Base-by-base conservation (phyloP, 192 early-diverging fungal species). In the Allomyces javanicus region DNA sequence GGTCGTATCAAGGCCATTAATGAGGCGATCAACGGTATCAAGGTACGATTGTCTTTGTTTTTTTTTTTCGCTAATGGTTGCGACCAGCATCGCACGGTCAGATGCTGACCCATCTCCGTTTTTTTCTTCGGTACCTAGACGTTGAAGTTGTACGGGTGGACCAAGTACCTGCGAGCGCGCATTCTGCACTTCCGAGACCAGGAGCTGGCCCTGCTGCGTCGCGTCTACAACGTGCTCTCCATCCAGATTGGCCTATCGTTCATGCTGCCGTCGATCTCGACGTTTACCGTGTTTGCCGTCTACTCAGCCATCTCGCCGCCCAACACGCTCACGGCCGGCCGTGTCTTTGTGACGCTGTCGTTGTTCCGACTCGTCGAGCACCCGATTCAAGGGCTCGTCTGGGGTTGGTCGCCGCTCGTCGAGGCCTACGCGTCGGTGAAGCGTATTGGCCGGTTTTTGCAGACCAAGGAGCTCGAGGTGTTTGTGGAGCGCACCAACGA, bases 271-370 rank as follows among this genome's bases (percentile, higher is more conserved):
- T 21, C 50, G 17, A 14, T 58, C 50, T 58, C 50, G 50, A 58
- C 50, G 1, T 58, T 58, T n/a, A n/a, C 17, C 50, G 50, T 58
- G 50, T 58, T 58, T n/a, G 21, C 21, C 17, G 17, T 58, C 50
- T 58, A 58, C 50, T 14, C 50, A 12, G 17, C 21, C 50, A 58
- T 58, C 50, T 14, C 12, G 50, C 17, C 17, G 3, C 17, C 50
- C 50, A 58, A 58, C 17, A 21, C 77, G 27, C 64, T 78, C 66
- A 78, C 77, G 1, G 74, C 74, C 11, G 70, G 73, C 71, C 74
- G 75, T 25, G 74, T 78, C 10, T 78, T 78, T 69, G 77, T 78
- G 22, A 65, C 77, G 21, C 66, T 78, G 68, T 72, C 77, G 55
- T 66, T 78, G 66, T 74, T 78, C 66, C 72, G 75, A 66, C 73